phyloP scores from a whole-genome alignment of 2,329 filamentous ascomycete species.

The Furcasterigmium furcatum region DNA sequence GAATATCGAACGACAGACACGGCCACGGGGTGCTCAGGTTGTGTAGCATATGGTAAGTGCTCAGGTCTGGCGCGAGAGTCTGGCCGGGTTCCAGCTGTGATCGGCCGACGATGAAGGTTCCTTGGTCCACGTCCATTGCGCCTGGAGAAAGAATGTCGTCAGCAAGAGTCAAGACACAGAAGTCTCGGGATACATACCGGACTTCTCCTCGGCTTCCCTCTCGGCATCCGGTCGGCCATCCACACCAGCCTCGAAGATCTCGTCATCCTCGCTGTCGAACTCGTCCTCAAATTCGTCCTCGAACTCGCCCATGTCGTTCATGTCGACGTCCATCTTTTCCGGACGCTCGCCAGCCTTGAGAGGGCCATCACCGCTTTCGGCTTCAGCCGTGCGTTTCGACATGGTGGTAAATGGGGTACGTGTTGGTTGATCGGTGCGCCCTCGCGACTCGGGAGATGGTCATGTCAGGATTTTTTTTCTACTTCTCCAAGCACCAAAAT shows the following conservation, averaged over 20 bases:
- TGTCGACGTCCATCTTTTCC: conserved; percentile 64
- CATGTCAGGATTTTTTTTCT: conserved; percentile 2
- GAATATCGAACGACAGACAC: conserved; percentile 91
- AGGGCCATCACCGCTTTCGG: conserved; percentile 40
- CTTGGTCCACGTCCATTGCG: conserved; percentile 90
- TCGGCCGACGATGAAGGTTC: conserved; percentile 93
- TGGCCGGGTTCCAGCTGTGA: conserved; percentile 89
- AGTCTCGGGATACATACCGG: conserved; percentile 44
- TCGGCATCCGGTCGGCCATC: conserved; percentile 91
- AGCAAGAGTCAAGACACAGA: neutral
- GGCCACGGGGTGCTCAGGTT: conserved; percentile 93
- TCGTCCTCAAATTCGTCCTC: conserved; percentile 95
- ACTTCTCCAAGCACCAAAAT: neutral
- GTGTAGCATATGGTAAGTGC: conserved; percentile 98
- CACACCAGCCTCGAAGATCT: conserved; percentile 91
- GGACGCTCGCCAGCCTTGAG: conserved; percentile 61
- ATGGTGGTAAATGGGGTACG: conserved; percentile 28
- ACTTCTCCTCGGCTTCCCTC: conserved; percentile 83
- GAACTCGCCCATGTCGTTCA: conserved; percentile 72
- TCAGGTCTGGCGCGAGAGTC: conserved; percentile 84
- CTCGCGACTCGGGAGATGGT: too few species aligned
- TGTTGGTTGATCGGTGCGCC: too few species aligned
- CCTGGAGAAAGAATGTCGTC: conserved; percentile 35
- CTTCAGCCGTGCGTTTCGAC: conserved; percentile 59
- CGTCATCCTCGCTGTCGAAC: conserved; percentile 86